Evolutionary conservation across 345 rosid genomes (phyloP).

Genomic region (Dipteronia dyeriana): DNA sequence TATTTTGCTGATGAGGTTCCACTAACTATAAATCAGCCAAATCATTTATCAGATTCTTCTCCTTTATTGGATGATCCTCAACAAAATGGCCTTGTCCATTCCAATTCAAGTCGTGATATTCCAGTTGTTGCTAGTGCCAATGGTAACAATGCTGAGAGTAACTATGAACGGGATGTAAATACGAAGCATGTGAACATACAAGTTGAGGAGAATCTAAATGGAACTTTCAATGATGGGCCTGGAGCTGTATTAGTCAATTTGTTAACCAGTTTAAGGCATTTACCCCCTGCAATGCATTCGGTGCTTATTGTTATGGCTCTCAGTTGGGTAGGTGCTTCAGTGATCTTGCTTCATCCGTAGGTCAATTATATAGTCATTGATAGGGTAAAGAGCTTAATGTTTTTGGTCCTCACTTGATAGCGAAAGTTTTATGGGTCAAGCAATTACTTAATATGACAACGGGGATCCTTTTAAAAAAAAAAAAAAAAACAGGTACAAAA

Average conservation of each 20-base stretch:
- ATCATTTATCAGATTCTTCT: slow-evolving; percentile 64
- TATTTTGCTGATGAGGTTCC: slow-evolving; percentile 92
- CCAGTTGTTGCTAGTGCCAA: slow-evolving; percentile 30
- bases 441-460: not conserved
- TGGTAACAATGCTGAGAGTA: slow-evolving; percentile 36
- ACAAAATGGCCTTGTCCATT: slow-evolving; percentile 44
- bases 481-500: not conserved
- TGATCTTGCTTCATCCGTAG: not conserved
- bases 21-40: slow-evolving; percentile 40
- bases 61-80: slow-evolving; percentile 72
- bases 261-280: slow-evolving; percentile 92
- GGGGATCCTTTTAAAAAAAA: too few relatives aligned
- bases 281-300: slow-evolving; percentile 90
- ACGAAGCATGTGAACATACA: slow-evolving; percentile 38
- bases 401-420: not conserved
- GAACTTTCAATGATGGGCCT: slow-evolving; percentile 67
- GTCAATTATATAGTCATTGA: slow-evolving; percentile 4
- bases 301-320: slow-evolving; percentile 95
- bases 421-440: not conserved
- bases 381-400: not conserved
- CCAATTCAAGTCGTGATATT: slow-evolving; percentile 43
- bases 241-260: slow-evolving; percentile 90
- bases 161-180: slow-evolving; percentile 39
- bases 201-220: slow-evolving; percentile 44
- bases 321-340: slow-evolving; percentile 75